A percentile compares a stretch with the other conserved stretches of the same genome.
These are phyloP conservation scores for Elsinoe perseae DNA, from an alignment of 2,329 filamentous ascomycete genomes.

Conservation along the genomic window DNA sequence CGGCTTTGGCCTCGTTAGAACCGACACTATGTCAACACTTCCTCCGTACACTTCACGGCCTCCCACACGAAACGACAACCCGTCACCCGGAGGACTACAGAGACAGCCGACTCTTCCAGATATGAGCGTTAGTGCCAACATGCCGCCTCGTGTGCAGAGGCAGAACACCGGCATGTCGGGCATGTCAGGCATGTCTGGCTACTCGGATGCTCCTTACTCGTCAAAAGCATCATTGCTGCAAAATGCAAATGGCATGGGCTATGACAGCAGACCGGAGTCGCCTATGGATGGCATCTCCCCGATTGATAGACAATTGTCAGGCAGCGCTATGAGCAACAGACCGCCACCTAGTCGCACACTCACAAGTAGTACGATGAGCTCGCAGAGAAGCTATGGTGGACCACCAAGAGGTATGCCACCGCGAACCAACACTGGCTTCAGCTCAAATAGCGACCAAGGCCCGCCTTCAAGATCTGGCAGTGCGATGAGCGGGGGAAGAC, in stretches of 20 bases:
- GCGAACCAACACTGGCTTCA: conserved; percentile 23
- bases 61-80: conserved; percentile 40
- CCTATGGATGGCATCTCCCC: conserved; percentile 2
- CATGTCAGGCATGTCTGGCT: conserved; percentile 42
- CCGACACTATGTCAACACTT: conserved; percentile 35
- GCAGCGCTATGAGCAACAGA: neutral
- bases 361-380: conserved; percentile 12
- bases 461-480: conserved; percentile 19
- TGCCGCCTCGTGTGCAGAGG: conserved; percentile 9
- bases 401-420: conserved; percentile 19
- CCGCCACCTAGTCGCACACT: conserved; percentile 11
- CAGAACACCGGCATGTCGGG: conserved; percentile 22
- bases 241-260: conserved; percentile 54
- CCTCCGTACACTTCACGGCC: conserved; percentile 47
- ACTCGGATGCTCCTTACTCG: conserved; percentile 50
- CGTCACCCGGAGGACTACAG: conserved; percentile 21
- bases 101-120: conserved; percentile 37
- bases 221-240: conserved; percentile 57
- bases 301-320: conserved; percentile 17
- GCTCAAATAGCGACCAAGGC: conserved; percentile 19
- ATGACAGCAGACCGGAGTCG: conserved; percentile 15
- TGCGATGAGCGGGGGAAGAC: conserved; percentile 17
- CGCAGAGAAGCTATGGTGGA: conserved; percentile 3
- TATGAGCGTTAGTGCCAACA: conserved; percentile 24
- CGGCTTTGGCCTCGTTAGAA: conserved; percentile 29